Percentiles rank a stretch among this genome's conserved stretches.
phyloP scores from a whole-genome alignment of 768 basidiomycete genomes.

The Phallus indusiatus region DNA sequence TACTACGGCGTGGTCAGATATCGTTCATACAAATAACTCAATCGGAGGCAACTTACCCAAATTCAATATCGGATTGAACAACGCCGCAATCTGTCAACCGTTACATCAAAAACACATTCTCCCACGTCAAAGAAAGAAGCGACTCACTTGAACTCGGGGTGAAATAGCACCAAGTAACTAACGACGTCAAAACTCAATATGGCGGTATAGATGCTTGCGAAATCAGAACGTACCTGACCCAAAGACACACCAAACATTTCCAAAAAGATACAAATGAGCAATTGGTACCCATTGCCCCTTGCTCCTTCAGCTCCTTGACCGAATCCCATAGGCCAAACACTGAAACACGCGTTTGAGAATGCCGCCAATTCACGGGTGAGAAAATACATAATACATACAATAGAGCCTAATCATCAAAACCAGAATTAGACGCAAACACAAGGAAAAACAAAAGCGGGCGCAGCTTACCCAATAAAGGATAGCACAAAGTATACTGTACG shows the following conservation, averaged over 20 bases:
- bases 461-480: slow-evolving; percentile 60
- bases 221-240: no score
- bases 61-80: slow-evolving; percentile 71
- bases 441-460: slow-evolving; percentile 5
- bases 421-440: neutral
- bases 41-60: slow-evolving; percentile 16
- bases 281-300: slow-evolving; percentile 61
- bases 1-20: slow-evolving; percentile 18
- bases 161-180: slow-evolving; percentile 59
- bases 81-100: slow-evolving; percentile 47
- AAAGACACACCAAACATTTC: slow-evolving; percentile 66
- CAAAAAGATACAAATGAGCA: slow-evolving; percentile 62
- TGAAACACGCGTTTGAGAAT: neutral
- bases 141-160: slow-evolving; percentile 55
- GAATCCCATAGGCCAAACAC: slow-evolving; percentile 57
- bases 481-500: slow-evolving; percentile 62
- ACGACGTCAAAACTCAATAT: neutral
- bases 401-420: slow-evolving; percentile 21
- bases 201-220: neutral
- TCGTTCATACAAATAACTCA: neutral
- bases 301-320: slow-evolving; percentile 52
- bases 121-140: slow-evolving; percentile 13
- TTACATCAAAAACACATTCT: slow-evolving; percentile 2
- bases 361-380: neutral
- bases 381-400: neutral